Conservation (phyloP, 2,329 filamentous ascomycete genomes). For the Xylaria sp. region DNA sequence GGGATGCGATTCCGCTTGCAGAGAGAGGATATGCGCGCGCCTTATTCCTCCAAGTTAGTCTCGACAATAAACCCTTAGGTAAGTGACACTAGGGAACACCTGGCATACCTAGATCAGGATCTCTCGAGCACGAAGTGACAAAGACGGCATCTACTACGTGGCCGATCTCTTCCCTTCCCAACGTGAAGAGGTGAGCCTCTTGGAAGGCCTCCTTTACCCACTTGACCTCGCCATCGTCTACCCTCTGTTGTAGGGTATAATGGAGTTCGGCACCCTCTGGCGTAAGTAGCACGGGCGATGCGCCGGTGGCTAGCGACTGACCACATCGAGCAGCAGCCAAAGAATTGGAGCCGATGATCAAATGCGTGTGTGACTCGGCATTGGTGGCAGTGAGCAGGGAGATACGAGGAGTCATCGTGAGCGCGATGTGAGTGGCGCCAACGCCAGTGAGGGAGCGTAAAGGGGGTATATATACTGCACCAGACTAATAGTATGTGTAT, state of each 20-base stretch:
- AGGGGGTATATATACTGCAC: no score
- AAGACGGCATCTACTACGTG: constrained; percentile 90
- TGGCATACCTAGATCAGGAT: constrained; percentile 46
- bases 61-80: no score
- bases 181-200: constrained; percentile 71
- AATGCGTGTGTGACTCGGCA: constrained; percentile 73
- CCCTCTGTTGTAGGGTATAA: constrained; percentile 63
- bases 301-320: constrained; percentile 82
- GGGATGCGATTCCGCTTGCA: constrained; percentile 85
- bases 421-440: background rate
- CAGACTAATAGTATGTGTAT: no score
- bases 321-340: constrained; percentile 84
- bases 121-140: constrained; percentile 67
- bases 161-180: constrained; percentile 82
- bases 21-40: constrained; percentile 70
- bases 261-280: constrained; percentile 66
- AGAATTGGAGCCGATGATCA: constrained; percentile 85
- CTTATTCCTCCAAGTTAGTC: constrained; percentile 45
- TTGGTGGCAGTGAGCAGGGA: constrained; percentile 74
- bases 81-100: background rate
- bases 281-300: constrained; percentile 78
- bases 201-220: constrained; percentile 72
- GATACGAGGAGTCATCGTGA: constrained; percentile 36
- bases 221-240: constrained; percentile 69
- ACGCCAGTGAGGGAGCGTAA: background rate